Base-by-base conservation (phyloP, 1,284 basidiomycete genomes). In the Clitocybe nebularis region DNA sequence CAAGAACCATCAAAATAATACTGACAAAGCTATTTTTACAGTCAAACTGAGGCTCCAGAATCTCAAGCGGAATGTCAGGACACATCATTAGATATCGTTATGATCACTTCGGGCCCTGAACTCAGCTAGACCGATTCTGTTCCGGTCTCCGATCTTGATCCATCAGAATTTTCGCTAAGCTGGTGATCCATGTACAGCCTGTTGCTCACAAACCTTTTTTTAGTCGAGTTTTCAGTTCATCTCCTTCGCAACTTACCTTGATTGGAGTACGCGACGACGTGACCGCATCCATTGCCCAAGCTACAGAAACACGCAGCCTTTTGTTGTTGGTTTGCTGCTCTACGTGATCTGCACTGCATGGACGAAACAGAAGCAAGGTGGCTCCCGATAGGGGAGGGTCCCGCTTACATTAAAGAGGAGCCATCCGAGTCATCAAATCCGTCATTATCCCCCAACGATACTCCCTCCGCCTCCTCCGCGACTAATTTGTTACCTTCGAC, bases 331-430 rank as follows among this genome's bases (percentile, higher is more conserved):
- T 40, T 13, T 44, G 16, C 39, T 47, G 24, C 28, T 36, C 38
- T 39, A 32, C 29, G 44, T 42, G 48, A 51, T 52, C 47, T 62
- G 67, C 72, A 72, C 71, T 57, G 72, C 73, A 70, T 71, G 69
- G 55, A 52, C 42, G 43, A 52, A 39, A 51, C 55, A 53, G 56
- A 64, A 47, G 59, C 60, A 50, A 51, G 60, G 53, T 63, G 58
- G 56, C 50, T 54, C 26, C 50, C 55, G 32, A 57, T 55, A 39
- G 38, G 53, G n/a, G n/a, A n/a, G n/a, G 24, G 42, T 10, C 26
- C 40, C 30, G 36, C 51, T 47, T 49, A 55, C 57, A 23, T 75
- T 68, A 76, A 77, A 72, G 64, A 66, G 52, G 73, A 75, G 61
- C 53, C 61, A 37, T 51, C 53, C 48, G 68, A 69, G 42, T 51